Evolutionary conservation across 1,284 basidiomycete species (phyloP).

Genomic region (Papiliotrema nemorosa): DNA sequence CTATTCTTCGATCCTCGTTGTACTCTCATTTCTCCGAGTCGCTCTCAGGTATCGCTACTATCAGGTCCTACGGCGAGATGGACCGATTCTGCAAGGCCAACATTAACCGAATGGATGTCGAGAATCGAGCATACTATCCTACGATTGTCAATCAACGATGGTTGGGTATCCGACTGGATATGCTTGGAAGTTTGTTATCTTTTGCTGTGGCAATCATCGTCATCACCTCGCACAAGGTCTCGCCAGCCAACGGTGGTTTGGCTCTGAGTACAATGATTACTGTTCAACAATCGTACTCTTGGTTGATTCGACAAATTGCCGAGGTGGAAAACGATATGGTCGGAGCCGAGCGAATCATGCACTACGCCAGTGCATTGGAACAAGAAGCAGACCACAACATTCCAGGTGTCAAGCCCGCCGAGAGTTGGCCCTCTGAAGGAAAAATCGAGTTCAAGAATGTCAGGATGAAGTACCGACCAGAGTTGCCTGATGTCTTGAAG

Average conservation of each 20-base stretch:
- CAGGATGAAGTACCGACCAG: slow-evolving; percentile 53
- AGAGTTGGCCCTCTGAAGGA: slow-evolving; percentile 62
- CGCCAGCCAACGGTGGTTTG: slow-evolving; percentile 67
- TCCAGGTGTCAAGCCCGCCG: slow-evolving; percentile 57
- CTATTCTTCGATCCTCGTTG: slow-evolving; percentile 53
- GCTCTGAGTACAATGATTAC: slow-evolving; percentile 54
- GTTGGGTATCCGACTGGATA: slow-evolving; percentile 83
- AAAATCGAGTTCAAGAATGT: slow-evolving; percentile 49
- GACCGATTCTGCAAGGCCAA: slow-evolving; percentile 72
- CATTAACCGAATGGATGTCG: slow-evolving; percentile 71
- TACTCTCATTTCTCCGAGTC: slow-evolving; percentile 87
- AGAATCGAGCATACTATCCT: slow-evolving; percentile 87
- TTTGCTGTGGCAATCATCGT: slow-evolving; percentile 76
- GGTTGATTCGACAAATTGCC: slow-evolving; percentile 76
- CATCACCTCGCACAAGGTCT: slow-evolving; percentile 67
- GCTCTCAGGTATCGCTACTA: slow-evolving; percentile 77
- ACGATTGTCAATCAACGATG: slow-evolving; percentile 65
- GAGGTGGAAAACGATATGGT: slow-evolving; percentile 93
- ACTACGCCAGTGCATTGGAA: slow-evolving; percentile 68
- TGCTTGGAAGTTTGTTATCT: slow-evolving; percentile 71
- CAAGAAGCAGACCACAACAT: slow-evolving; percentile 74
- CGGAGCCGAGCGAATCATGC: slow-evolving; percentile 70
- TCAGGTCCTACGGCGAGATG: slow-evolving; percentile 75
- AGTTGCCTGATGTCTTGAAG: slow-evolving; percentile 54
- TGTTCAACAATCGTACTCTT: slow-evolving; percentile 60